Evolutionary conservation across 177 flowering plant genomes (phyloP), one percentile per base, ranked within the genome.

Genomic region (Vitis hybrid): DNA sequence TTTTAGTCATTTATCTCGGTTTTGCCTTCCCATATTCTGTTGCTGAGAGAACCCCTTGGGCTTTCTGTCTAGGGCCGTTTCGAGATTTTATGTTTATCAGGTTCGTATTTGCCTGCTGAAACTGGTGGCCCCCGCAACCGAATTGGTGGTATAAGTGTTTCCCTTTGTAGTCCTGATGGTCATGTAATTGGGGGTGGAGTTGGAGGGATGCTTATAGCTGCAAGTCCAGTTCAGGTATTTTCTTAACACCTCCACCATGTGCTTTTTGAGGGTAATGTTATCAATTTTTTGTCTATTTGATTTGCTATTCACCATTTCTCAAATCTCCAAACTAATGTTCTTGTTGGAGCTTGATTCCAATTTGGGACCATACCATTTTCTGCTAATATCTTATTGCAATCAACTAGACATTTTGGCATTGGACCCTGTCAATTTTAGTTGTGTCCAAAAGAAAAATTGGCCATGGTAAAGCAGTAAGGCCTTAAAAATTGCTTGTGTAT

Each of bases 181-280:
- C 97, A 90, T 56, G 94, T 96, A 15, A 74, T 96, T 74, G 99
- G 98, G 58, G 98, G 99, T 65, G 93, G 84, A 58, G 83, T 90
- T 62, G 97, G 84, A 12, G 29, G 29, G 29, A 73, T 78, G 77
- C 93, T 96, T 26, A 80, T 86, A 31, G 97, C 99, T 12, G 86
- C 97, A 45, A 86, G 82, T 71, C 90, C 90, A 0, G 98, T 93
- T 51, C 99, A 96, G 94, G 99, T 94, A 82, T 33, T 45, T 66
- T 50, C 60, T 67, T 19, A 1, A 51, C 13, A 48, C 29, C 29
- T 26, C 29, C 5, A 0, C 0, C 29, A 26, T 26, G 29, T 3
- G 5, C 29, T 26, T 26, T 26, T 26, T 26, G 29, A 26, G 0
- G 29, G 29, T 26, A 26, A 26, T 26, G 29, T 26, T 26, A 26